phyloP scores from a whole-genome alignment of 306 rosid species.

The Potentilla sterilis region DNA sequence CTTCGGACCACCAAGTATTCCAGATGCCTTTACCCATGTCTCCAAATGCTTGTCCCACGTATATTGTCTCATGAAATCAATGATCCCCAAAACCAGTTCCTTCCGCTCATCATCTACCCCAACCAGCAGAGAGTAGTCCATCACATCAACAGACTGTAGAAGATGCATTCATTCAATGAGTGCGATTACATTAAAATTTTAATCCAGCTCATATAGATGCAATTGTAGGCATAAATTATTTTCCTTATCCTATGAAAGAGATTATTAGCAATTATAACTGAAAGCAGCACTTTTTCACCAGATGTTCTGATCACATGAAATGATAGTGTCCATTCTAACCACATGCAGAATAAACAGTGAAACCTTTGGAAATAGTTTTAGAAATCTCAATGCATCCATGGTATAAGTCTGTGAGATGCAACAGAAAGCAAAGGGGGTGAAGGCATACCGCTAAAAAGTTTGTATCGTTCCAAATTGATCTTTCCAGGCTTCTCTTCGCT shows the following conservation, averaged over 20 bases:
- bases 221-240: background rate
- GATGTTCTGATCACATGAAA: background rate
- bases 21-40: constrained; percentile 94
- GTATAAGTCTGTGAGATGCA: background rate
- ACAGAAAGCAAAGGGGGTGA: background rate
- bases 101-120: constrained; percentile 91
- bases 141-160: constrained; percentile 84
- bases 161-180: constrained; percentile 3
- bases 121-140: constrained; percentile 95
- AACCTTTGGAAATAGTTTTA: background rate
- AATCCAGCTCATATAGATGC: background rate
- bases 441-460: constrained; percentile 76
- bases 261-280: background rate
- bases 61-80: constrained; percentile 97
- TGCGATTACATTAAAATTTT: background rate
- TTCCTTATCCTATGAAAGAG: background rate
- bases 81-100: constrained; percentile 89
- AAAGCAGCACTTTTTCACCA: background rate
- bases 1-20: constrained; percentile 87
- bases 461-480: constrained; percentile 97
- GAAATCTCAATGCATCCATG: background rate
- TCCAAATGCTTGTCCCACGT: constrained; percentile 99
- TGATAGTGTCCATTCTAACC: background rate
- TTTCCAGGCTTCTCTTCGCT: constrained; percentile 88
- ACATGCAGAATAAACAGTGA: background rate